Base-by-base conservation (phyloP, 2,329 filamentous ascomycete genomes). In the Volutella citrinella region DNA sequence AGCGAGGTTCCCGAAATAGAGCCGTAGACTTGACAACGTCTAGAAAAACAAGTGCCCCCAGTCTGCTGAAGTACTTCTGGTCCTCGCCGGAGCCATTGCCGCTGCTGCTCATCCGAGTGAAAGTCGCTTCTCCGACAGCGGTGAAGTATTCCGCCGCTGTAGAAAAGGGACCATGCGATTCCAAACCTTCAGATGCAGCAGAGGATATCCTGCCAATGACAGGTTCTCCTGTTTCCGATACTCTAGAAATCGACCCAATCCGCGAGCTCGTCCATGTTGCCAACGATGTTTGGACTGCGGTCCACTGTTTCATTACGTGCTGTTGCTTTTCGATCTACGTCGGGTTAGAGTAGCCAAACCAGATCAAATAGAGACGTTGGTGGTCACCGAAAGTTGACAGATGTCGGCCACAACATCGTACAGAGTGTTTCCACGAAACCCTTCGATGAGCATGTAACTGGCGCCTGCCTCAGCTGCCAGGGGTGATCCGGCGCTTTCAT, bases 371-470 rank as follows among this genome's bases (percentile, higher is more conserved):
- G n/a, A n/a, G n/a, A n/a, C n/a, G n/a, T n/a, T n/a, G n/a, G n/a
- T n/a, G n/a, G n/a, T n/a, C n/a, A n/a, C 49, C 10, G 46, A 33
- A 11, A 55, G 24, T 17, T 25, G 25, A 19, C 35, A 51, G n/a
- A 53, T 34, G 26, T 48, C 36, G 9, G 28, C 29, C 15, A 15
- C 36, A 4, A 46, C n/a, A 29, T 52, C 49, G 23, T 48, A 35
- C 16, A 54, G 14, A 2, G 40, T 47, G 22, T 51, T 54, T 4
- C 46, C 49, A 19, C 44, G 40, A 27, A 54, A 55, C 7, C 46
- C 52, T 41, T 54, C 46, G 5, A 55, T 36, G 9, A 56, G 45
- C 49, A 55, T 55, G 29, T 55, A 56, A 2, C 23, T 4, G n/a
- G 45, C 45, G 3, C 52, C 52, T 5, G 31, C 46, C 12, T 41